These are phyloP conservation scores for Metschnikowia baotianmanensis DNA, from an alignment of 805 yeast species.

Conservation along the genomic window DNA sequence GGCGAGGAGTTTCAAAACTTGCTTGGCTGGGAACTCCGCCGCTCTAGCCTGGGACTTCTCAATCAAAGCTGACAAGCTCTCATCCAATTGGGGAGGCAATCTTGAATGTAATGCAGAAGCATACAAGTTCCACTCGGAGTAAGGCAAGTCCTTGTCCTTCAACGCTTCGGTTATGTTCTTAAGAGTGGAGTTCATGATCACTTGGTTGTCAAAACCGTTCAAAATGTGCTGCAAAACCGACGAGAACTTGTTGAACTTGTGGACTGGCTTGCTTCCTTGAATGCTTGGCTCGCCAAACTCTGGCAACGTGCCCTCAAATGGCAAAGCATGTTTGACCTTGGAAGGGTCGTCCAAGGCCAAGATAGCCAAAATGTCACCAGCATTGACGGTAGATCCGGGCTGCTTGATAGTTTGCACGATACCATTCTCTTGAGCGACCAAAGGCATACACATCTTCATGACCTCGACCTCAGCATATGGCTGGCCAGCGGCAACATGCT, in stretches of 20 bases:
- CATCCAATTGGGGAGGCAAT: slow-evolving; percentile 75
- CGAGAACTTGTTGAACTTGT: slow-evolving; percentile 60
- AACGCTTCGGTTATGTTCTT: slow-evolving; percentile 68
- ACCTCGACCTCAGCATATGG: slow-evolving; percentile 98
- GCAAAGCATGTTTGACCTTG: slow-evolving; percentile 93
- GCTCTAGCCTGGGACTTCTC: slow-evolving; percentile 62
- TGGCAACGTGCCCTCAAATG: slow-evolving; percentile 92
- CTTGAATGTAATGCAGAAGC: slow-evolving; percentile 91
- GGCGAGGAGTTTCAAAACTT: slow-evolving; percentile 66
- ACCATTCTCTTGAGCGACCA: slow-evolving; percentile 92
- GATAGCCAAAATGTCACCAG: slow-evolving; percentile 96
- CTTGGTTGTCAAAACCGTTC: slow-evolving; percentile 93
- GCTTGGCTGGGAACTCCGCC: slow-evolving; percentile 93
- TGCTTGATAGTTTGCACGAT: slow-evolving; percentile 88
- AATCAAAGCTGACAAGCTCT: slow-evolving; percentile 59
- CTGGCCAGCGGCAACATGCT: slow-evolving; percentile 86
- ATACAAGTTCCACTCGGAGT: slow-evolving; percentile 84
- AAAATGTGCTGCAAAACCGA: slow-evolving; percentile 73
- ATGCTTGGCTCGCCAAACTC: slow-evolving; percentile 80
- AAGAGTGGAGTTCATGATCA: slow-evolving; percentile 82
- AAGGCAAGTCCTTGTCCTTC: slow-evolving; percentile 81
- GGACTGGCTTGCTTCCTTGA: slow-evolving; percentile 80
- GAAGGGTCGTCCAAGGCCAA: slow-evolving; percentile 94
- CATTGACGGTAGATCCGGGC: slow-evolving; percentile 95
- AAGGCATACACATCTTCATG: slow-evolving; percentile 99